Conservation (phyloP, 257 asterid genomes). For the Agastache rugosa region DNA sequence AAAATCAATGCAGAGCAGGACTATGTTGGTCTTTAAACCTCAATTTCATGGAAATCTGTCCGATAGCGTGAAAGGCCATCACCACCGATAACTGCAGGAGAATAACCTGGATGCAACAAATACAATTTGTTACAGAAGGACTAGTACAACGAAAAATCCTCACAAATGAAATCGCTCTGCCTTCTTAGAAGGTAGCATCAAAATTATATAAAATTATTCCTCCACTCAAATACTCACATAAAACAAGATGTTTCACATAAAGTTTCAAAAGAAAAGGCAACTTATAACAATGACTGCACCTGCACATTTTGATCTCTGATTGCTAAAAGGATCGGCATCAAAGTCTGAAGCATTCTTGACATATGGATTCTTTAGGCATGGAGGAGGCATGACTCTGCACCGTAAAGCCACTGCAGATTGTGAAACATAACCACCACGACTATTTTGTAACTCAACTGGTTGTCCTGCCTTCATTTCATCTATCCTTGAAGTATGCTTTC, state of each 20-base stretch:
- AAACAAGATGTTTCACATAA: slow-evolving; percentile 15
- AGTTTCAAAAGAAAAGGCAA: slow-evolving; percentile 10
- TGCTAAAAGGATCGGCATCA: slow-evolving; percentile 71
- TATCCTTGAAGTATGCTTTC: slow-evolving; percentile 35
- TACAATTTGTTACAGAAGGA: slow-evolving; percentile 3
- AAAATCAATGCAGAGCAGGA: background rate
- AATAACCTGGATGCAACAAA: slow-evolving; percentile 50
- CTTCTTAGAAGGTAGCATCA: background rate
- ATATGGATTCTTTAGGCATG: slow-evolving; percentile 88
- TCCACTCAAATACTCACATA: background rate
- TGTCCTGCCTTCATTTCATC: slow-evolving; percentile 49
- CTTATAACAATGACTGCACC: slow-evolving; percentile 46
- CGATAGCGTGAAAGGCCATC: slow-evolving; percentile 27
- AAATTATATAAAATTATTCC: background rate
- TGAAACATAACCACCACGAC: slow-evolving; percentile 69
- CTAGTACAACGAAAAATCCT: background rate
- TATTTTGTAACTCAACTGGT: slow-evolving; percentile 46
- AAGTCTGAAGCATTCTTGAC: slow-evolving; percentile 53
- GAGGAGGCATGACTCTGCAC: slow-evolving; percentile 97
- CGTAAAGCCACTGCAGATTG: slow-evolving; percentile 98
- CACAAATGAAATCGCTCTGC: slow-evolving; percentile 4
- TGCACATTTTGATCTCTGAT: slow-evolving; percentile 82
- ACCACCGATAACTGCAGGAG: slow-evolving; percentile 6
- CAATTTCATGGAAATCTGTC: slow-evolving; percentile 28
- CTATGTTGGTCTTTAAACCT: background rate